Evolutionary conservation across 2,329 filamentous ascomycete genomes (phyloP), one percentile per base, ranked within the genome.

Genomic region (Metarhizium guizhouense): DNA sequence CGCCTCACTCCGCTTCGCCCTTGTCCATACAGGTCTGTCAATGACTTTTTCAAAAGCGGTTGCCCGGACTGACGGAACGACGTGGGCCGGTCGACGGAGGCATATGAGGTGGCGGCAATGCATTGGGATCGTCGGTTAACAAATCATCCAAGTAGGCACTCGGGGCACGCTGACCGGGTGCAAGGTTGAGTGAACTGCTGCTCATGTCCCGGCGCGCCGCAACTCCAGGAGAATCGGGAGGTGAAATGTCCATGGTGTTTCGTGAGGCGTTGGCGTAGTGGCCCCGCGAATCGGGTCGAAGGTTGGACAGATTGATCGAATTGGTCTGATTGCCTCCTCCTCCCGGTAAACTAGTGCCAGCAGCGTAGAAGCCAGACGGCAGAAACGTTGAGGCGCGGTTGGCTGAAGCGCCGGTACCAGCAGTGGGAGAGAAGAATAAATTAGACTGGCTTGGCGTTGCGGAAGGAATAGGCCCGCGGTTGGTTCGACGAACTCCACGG

Each of bases 381-480:
- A 96, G 78, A 67, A 93, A 95, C n/a, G 78, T 77, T 1, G 90
- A 95, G 57, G 82, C 83, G 54, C 92, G 86, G 62, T 82, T 82
- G 52, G 78, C 76, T 56, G 77, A 76, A 14, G 78, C 74, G 43
- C 82, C 83, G 14, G 88, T 75, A 7, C 81, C 76, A 47, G 82
- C 83, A 0, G 94, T 97, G 0, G 94, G 94, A 7, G 91, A 96
- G 76, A 96, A 99, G 81, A 99, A 99, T 16, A 97, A 78, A 59
- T 87, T 89, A 42, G 83, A 83, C 63, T 80, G 76, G 65, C 82
- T 87, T 11, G 78, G 83, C 30, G 80, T 83, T 52, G 74, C 74
- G 10, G 81, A 81, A 2, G 78, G 78, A 34, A 74, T 71, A 3
- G 79, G 76, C 1, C 75, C 79, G 51, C 81, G 78, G 56, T 71